Evolutionary conservation across 1,139 yeast genomes (phyloP).

Genomic region (Meyerozyma athensensis): DNA sequence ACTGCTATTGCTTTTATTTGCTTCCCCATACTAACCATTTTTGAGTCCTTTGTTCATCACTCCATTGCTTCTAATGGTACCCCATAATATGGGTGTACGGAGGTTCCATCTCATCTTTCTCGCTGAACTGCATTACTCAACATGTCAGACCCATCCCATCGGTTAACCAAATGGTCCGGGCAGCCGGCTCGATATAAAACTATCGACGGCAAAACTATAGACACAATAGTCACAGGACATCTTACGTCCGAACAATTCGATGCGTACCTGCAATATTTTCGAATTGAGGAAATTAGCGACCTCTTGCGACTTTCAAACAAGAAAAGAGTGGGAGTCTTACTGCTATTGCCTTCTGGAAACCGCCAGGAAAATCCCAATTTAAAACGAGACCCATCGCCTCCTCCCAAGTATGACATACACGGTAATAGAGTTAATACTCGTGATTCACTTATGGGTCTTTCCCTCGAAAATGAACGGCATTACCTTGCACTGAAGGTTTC

Average conservation of each 20-base stretch:
- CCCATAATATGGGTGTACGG: background rate
- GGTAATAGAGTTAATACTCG: slow-evolving; percentile 88
- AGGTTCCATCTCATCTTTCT: background rate
- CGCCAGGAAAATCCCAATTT: slow-evolving; percentile 22
- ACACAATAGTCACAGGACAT: slow-evolving; percentile 44
- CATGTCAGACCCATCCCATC: background rate
- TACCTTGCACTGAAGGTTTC: slow-evolving; percentile 70
- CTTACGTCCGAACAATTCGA: slow-evolving; percentile 83
- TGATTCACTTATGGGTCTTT: slow-evolving; percentile 57
- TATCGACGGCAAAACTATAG: slow-evolving; percentile 28
- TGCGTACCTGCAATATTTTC: slow-evolving; percentile 67
- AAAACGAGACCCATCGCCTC: slow-evolving; percentile 78
- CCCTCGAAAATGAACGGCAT: slow-evolving; percentile 76
- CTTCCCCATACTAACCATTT: too few relatives aligned
- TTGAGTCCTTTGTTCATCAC: too few relatives aligned
- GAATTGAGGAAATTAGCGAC: slow-evolving; percentile 72
- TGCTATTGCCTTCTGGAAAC: slow-evolving; percentile 34
- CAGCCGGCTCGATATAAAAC: slow-evolving; percentile 27
- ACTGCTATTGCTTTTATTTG: too few relatives aligned
- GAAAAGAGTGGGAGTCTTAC: slow-evolving; percentile 39
- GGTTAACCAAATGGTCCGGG: slow-evolving; percentile 42
- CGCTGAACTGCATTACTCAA: too few relatives aligned
- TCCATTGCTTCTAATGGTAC: background rate
- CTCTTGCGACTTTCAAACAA: slow-evolving; percentile 47
- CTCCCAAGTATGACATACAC: slow-evolving; percentile 78